phyloP scores from a whole-genome alignment of 2,329 filamentous ascomycete genomes.

The Aureobasidium vineae region DNA sequence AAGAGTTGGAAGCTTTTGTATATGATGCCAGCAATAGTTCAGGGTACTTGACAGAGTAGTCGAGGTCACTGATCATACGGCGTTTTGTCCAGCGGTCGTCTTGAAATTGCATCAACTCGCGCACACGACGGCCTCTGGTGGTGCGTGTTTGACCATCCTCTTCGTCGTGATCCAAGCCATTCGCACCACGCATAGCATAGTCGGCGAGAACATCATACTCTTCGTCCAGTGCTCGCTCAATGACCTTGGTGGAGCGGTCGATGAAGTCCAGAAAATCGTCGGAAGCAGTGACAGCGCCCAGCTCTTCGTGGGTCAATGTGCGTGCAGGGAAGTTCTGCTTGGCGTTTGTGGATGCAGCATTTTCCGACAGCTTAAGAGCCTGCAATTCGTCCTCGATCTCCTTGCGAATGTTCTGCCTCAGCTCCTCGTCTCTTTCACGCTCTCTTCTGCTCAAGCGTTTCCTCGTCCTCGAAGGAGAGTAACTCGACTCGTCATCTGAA shows the following conservation, averaged over 20 bases:
- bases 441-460: conserved; percentile 78
- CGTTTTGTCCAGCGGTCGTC: conserved; percentile 97
- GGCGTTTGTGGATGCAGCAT: conserved; percentile 48
- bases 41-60: conserved; percentile 93
- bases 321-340: conserved; percentile 67
- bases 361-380: conserved; percentile 57
- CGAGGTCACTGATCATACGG: conserved; percentile 91
- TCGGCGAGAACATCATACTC: conserved; percentile 96
- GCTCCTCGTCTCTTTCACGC: conserved; percentile 81
- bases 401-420: conserved; percentile 75
- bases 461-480: conserved; percentile 54
- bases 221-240: conserved; percentile 90
- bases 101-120: conserved; percentile 89
- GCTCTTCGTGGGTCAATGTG: conserved; percentile 76
- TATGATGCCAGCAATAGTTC: conserved; percentile 93
- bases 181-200: conserved; percentile 75
- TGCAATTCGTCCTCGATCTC: conserved; percentile 93
- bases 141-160: conserved; percentile 66
- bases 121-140: conserved; percentile 71
- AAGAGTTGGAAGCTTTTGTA: conserved; percentile 67
- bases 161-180: conserved; percentile 78
- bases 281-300: conserved; percentile 85
- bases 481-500: conserved; percentile 61
- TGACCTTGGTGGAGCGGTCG: conserved; percentile 92
- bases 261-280: conserved; percentile 94